A percentile compares a stretch with the other conserved stretches of the same genome.
These are phyloP conservation scores for Lasiodiplodia hormozganensis DNA, from an alignment of 2,329 filamentous ascomycete genomes.

Conservation along the genomic window DNA sequence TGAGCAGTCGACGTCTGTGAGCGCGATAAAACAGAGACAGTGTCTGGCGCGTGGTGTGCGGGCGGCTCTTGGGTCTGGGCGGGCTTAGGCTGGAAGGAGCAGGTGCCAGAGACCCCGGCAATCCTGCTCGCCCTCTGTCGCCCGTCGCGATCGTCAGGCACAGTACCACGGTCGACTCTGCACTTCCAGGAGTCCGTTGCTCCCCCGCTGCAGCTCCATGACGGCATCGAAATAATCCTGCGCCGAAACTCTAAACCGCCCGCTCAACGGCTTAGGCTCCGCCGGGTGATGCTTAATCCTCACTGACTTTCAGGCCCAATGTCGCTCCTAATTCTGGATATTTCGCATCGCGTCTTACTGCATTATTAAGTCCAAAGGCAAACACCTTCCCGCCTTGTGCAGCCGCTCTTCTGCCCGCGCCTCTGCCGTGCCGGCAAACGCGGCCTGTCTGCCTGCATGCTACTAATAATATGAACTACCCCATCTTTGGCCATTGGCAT, in stretches of 20 bases:
- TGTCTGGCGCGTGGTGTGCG: neutral
- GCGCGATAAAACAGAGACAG: neutral
- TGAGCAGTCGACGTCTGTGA: neutral
- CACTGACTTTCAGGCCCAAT: constrained; percentile 9
- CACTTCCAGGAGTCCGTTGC: neutral
- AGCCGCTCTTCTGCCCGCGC: neutral
- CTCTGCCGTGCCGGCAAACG: neutral
- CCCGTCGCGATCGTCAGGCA: constrained; percentile 18
- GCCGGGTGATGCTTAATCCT: constrained; percentile 4
- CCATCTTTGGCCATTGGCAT: neutral
- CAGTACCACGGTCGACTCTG: constrained; percentile 8
- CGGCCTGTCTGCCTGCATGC: neutral
- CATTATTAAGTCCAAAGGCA: neutral
- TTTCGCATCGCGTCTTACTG: neutral
- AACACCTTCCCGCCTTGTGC: neutral
- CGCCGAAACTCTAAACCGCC: too few species aligned
- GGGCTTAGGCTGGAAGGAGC: neutral
- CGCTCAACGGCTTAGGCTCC: constrained; percentile 4
- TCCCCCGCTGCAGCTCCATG: neutral
- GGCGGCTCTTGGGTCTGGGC: constrained; percentile 13
- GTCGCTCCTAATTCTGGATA: neutral
- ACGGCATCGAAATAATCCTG: constrained; percentile 13
- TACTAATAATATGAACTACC: neutral
- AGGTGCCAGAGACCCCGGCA: constrained; percentile 1
- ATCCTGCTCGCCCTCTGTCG: neutral